Base-by-base conservation (phyloP, 1,284 basidiomycete genomes). In the Ceratobasidium sp. region DNA sequence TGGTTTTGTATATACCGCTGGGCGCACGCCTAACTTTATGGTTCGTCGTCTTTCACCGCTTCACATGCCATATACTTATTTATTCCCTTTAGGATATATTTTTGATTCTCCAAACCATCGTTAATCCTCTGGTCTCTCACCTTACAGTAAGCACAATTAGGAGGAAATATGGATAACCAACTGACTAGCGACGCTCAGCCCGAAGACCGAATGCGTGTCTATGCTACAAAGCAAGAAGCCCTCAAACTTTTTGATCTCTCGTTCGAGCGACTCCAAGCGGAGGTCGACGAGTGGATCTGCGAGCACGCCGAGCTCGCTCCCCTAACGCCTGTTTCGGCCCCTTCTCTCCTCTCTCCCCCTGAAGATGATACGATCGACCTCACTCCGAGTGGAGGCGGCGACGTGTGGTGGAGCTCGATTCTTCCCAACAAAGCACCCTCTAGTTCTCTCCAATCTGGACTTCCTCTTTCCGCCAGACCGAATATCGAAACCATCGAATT, bases 281-380 rank as follows among this genome's bases (percentile, higher is more conserved):
- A 15, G 1, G 64, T 66, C 2, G 64, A 66, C 31, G 50, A 15
- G 1, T 66, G 64, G 64, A 48, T 66, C 47, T 66, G 64, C 64
- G 50, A 66, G n/a, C 24, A 54, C 15, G 51, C 64, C 9, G 64
- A 66, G 47, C 15, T 54, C 14, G 57, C 19, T 4, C 22, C 9
- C 31, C n/a, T 24, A 9, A 44, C 41, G 22, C 31, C 11, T 19
- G 15, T 41, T 44, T 36, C 57, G 7, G 24, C 48, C 9, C 64
- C 64, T 24, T 1, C 31, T 11, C 36, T 41, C 36, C 36, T 4
- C 11, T 11, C 36, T 41, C 36, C 11, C 36, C 36, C 36, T 11
- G 36, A 41, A 41, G 36, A 41, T 11, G 36, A 11, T 41, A 41
- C 36, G 36, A 5, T 5, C 11, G 11, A 41, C 36, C 36, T 41